These are phyloP conservation scores for Monilinia fructicola DNA, from an alignment of 2,329 filamentous ascomycete species.

Conservation along the genomic window DNA sequence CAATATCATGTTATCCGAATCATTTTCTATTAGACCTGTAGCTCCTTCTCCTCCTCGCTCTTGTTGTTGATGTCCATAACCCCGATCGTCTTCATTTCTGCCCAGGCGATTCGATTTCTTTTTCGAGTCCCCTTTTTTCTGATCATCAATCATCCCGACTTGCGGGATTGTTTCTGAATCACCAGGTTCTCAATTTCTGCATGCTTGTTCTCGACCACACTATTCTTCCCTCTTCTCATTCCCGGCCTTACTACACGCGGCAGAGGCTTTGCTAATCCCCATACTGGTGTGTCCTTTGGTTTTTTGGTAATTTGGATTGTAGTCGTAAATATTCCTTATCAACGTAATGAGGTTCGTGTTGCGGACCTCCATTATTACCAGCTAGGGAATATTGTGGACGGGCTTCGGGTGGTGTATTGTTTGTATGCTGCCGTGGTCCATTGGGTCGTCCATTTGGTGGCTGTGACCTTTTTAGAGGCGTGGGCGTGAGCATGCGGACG, in stretches of 20 bases:
- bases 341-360: conserved; percentile 23
- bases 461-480: conserved; percentile 12
- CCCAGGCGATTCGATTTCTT: conserved; percentile 5
- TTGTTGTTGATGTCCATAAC: conserved; percentile 19
- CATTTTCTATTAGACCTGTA: conserved; percentile 13
- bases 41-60: not conserved
- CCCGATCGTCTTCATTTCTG: conserved; percentile 8
- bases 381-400: conserved; percentile 19
- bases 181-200: conserved; percentile 22
- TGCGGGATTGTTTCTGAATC: conserved; percentile 25
- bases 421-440: conserved; percentile 7
- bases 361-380: conserved; percentile 3
- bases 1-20: conserved; percentile 9
- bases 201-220: conserved; percentile 23
- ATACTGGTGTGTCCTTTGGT: conserved; percentile 26
- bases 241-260: conserved; percentile 29
- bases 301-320: conserved; percentile 29
- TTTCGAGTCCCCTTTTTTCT: conserved; percentile 22
- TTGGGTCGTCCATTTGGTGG: conserved; percentile 6
- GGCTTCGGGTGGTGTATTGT: not conserved
- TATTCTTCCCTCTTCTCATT: conserved; percentile 23
- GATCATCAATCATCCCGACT: conserved; percentile 28
- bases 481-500: conserved; percentile 8
- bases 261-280: conserved; percentile 29
- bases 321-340: conserved; percentile 28